phyloP scores from a whole-genome alignment of 2,329 filamentous ascomycete species.

The Trichoderma sp. region DNA sequence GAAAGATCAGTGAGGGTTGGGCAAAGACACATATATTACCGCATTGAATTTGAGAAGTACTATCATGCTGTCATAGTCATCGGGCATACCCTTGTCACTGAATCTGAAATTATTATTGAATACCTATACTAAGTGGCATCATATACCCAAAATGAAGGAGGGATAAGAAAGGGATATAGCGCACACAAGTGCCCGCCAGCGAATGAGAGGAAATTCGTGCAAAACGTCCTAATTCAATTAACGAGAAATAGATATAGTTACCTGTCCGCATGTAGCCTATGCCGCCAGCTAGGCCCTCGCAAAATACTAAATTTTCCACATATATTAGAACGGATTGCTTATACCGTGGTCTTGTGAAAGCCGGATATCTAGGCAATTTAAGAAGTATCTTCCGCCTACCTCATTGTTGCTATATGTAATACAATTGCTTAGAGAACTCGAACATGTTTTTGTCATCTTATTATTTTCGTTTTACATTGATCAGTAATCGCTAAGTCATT shows the following conservation, averaged over 20 bases:
- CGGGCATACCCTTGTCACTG: neutral
- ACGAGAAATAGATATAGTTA: too few species aligned
- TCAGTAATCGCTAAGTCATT: neutral
- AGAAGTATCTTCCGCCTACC: neutral
- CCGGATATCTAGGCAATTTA: neutral
- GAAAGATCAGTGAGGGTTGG: neutral
- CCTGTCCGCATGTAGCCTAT: neutral
- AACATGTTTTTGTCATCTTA: neutral
- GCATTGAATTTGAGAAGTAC: neutral
- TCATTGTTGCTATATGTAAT: neutral
- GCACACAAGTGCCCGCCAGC: neutral
- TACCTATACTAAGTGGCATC: neutral
- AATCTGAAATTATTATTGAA: neutral
- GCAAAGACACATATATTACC: neutral
- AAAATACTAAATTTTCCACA: neutral
- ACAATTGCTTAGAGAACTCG: neutral
- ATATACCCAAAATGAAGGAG: neutral
- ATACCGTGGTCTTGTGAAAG: neutral
- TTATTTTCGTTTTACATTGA: too few species aligned
- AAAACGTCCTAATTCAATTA: too few species aligned
- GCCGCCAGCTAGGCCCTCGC: neutral
- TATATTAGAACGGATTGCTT: neutral
- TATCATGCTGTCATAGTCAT: neutral
- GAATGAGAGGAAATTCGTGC: neutral
- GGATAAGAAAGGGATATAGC: neutral